Percentiles rank a stretch among this genome's conserved stretches.
Conservation (phyloP, 805 yeast genomes). For the Nakazawaea laoshanensis region DNA sequence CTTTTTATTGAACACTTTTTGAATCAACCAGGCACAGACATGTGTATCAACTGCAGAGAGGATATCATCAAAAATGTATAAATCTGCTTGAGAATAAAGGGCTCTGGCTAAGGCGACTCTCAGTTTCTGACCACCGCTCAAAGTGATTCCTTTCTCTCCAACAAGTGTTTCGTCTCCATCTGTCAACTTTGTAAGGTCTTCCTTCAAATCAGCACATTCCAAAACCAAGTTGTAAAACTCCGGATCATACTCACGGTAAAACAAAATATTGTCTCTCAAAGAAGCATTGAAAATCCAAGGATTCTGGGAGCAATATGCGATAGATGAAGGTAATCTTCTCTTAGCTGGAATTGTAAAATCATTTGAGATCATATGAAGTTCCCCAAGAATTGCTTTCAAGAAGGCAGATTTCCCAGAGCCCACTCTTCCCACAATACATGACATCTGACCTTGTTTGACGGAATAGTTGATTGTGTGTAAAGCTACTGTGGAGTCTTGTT, state of each 20-base stretch:
- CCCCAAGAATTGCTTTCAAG: constrained; percentile 46
- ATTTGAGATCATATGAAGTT: constrained; percentile 29
- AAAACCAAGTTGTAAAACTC: constrained; percentile 74
- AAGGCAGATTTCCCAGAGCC: constrained; percentile 62
- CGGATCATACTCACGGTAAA: constrained; percentile 79
- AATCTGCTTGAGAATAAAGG: constrained; percentile 88
- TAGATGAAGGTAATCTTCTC: constrained; percentile 26
- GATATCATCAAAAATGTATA: constrained; percentile 85
- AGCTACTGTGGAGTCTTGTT: constrained; percentile 25
- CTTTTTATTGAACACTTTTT: constrained; percentile 33
- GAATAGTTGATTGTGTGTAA: constrained; percentile 37
- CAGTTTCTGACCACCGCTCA: constrained; percentile 97
- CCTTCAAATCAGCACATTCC: constrained; percentile 78
- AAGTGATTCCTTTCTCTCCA: constrained; percentile 94
- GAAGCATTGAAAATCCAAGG: constrained; percentile 98
- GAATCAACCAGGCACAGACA: constrained; percentile 79
- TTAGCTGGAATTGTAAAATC: constrained; percentile 16
- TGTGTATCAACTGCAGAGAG: constrained; percentile 97
- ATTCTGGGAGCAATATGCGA: constrained; percentile 59
- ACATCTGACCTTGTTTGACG: constrained; percentile 41
- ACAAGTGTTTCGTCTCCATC: constrained; percentile 89
- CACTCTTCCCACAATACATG: constrained; percentile 58
- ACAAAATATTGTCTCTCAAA: constrained; percentile 81
- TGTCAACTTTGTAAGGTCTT: constrained; percentile 72
- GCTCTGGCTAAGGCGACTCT: constrained; percentile 92